These are phyloP conservation scores for Triticum timopheevii DNA, from an alignment of 176 grass and related monocot genomes.

Conservation along the genomic window DNA sequence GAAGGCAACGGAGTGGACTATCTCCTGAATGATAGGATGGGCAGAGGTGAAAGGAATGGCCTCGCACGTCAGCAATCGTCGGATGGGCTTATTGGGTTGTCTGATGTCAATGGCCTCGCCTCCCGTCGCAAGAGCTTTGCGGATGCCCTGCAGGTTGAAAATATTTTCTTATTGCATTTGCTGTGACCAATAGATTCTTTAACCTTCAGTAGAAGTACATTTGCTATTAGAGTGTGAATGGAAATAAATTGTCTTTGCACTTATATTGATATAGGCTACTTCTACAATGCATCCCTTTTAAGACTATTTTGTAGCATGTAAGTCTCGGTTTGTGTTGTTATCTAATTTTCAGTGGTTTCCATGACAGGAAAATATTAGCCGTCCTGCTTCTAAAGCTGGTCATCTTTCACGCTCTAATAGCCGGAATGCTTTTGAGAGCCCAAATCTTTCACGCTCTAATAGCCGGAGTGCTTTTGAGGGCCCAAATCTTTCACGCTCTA, in stretches of 20 bases:
- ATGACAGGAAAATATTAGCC: conserved; percentile 70
- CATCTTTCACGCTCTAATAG: conserved; percentile 64
- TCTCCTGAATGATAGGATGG: conserved; percentile 24
- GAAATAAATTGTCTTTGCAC: neutral
- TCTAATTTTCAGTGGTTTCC: conserved; percentile 23
- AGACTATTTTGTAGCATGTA: neutral
- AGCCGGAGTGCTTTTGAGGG: conserved; percentile 16
- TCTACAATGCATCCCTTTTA: neutral
- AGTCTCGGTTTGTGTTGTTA: neutral
- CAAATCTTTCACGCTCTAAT: neutral
- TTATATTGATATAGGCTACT: neutral
- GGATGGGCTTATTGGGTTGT: conserved; percentile 52
- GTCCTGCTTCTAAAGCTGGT: conserved; percentile 32
- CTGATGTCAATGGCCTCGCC: conserved; percentile 45
- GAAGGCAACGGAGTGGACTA: conserved; percentile 33
- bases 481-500: neutral
- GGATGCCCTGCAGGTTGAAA: conserved; percentile 83
- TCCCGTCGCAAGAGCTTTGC: conserved; percentile 76
- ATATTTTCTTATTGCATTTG: neutral
- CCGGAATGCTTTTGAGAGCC: conserved; percentile 50
- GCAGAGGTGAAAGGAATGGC: conserved; percentile 32
- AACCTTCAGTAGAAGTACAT: neutral
- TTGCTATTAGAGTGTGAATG: neutral
- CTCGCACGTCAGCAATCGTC: conserved; percentile 37
- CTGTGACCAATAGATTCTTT: neutral